phyloP scores from a whole-genome alignment of 2,329 filamentous ascomycete species.

The Epichloe sibirici region DNA sequence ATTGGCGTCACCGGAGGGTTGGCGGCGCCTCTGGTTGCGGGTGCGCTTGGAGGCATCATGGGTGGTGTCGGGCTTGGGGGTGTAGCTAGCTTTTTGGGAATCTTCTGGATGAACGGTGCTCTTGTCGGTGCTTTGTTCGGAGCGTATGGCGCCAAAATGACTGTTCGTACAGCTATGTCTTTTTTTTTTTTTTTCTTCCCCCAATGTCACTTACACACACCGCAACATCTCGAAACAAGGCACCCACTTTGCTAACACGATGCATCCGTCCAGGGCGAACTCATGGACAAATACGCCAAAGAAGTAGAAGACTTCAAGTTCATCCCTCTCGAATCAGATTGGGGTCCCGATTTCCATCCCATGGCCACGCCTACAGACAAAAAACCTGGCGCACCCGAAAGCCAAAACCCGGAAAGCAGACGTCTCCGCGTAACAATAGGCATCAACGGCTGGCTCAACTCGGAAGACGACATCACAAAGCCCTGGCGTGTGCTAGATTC shows the following conservation, averaged over 20 bases:
- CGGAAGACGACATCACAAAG: conserved; percentile 60
- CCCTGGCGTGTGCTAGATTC: conserved; percentile 68
- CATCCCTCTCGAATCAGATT: conserved; percentile 51
- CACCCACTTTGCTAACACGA: background rate
- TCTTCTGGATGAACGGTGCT: conserved; percentile 75
- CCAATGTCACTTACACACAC: background rate
- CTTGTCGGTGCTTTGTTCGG: conserved; percentile 82
- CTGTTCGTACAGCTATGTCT: conserved; percentile 21
- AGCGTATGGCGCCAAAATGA: conserved; percentile 72
- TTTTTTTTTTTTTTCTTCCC: background rate
- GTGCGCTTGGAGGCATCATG: conserved; percentile 74
- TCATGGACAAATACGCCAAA: conserved; percentile 78
- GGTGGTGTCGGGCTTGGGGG: conserved; percentile 75
- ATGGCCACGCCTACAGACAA: background rate
- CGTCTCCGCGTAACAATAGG: conserved; percentile 72
- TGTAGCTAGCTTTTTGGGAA: conserved; percentile 73
- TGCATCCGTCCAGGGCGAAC: conserved; percentile 42
- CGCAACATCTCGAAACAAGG: background rate
- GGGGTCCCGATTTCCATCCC: conserved; percentile 16
- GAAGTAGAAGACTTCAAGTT: conserved; percentile 78
- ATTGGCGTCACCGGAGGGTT: conserved; percentile 88
- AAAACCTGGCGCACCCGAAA: background rate
- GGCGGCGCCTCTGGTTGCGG: conserved; percentile 79
- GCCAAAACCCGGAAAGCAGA: conserved; percentile 19
- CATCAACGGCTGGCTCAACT: conserved; percentile 74